Base-by-base conservation (phyloP, 352 stramenopile genomes). In the Pythium guiyangense region DNA sequence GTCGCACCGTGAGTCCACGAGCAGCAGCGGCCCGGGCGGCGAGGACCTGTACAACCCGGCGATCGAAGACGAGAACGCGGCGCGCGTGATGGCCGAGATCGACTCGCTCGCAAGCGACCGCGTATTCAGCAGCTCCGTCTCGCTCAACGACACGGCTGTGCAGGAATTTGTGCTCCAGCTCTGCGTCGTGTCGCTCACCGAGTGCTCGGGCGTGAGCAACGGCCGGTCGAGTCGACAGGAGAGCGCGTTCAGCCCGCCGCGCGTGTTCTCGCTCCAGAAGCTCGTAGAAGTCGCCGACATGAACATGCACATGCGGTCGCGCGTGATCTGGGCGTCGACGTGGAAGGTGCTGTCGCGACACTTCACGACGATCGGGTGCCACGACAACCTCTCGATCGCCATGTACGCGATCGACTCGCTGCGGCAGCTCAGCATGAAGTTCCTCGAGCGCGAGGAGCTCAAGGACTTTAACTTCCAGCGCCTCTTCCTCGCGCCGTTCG, bases 371-470 rank as follows among this genome's bases (percentile, higher is more conserved):
- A 97, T 99, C 34, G 97, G 97, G 17, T 98, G 94, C 54, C 86
- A 99, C 62, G 83, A 97, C 45, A 98, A 99, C 63, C 76, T 97
- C 42, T 94, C 94, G 51, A 88, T 99, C 25, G 97, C 96, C 47
- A 98, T 99, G 85, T 99, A 98, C 66, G 96, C 97, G 2, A 98
- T 99, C 49, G 98, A 99, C 73, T 98, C 96, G 22, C 78, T 99
- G 22, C 96, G 97, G 40, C 98, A 99, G 75, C 79, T 99, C n/a
- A 99, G 96, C 58, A 97, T 99, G 69, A 99, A 99, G 70, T 99
- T 99, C 70, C 74, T 99, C 1, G 95, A 99, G 63, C 98, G 98
- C 60, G 88, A 97, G 26, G 98, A 99, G 63, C 82, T 99, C 11
- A 91, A 92, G 46, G 96, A 98, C 60, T 99, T 99, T 64, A 98